Conservation (phyloP, 2,329 filamentous ascomycete genomes). For the Claviceps monticola region DNA sequence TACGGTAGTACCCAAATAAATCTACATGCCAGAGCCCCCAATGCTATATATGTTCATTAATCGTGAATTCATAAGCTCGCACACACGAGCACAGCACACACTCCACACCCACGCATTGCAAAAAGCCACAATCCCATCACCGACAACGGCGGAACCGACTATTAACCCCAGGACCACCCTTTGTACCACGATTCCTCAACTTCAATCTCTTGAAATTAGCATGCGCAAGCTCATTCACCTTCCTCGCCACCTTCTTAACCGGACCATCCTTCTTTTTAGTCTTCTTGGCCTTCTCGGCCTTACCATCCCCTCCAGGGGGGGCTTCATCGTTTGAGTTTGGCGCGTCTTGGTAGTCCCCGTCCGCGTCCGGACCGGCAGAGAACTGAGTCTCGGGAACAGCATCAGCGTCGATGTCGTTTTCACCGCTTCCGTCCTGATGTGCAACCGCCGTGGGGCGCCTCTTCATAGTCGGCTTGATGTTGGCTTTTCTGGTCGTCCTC, state of each 20-base stretch:
- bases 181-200: constrained; percentile 46
- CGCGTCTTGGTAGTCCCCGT: constrained; percentile 10
- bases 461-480: constrained; percentile 41
- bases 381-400: constrained; percentile 17
- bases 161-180: constrained; percentile 43
- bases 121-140: constrained; percentile 8
- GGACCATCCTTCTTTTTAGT: constrained; percentile 24
- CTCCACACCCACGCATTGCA: too few relatives aligned
- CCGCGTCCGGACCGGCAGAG: constrained; percentile 8
- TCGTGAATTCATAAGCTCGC: not conserved
- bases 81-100: too few relatives aligned
- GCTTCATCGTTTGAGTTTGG: constrained; percentile 8
- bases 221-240: constrained; percentile 50
- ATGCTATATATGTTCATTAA: not conserved
- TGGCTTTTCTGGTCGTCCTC: constrained; percentile 56
- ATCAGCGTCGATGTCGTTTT: constrained; percentile 16
- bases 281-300: constrained; percentile 17
- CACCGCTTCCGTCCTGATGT: constrained; percentile 14
- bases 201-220: constrained; percentile 55
- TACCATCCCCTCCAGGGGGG: constrained; percentile 12
- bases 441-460: constrained; percentile 29
- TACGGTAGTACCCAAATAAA: too few relatives aligned
- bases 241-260: constrained; percentile 39
- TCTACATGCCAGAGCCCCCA: not conserved
- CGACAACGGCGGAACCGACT: constrained; percentile 43